Percentiles rank a stretch among this genome's conserved stretches.
phyloP scores from a whole-genome alignment of 129 eudicot species.

The Sambucus nigra region DNA sequence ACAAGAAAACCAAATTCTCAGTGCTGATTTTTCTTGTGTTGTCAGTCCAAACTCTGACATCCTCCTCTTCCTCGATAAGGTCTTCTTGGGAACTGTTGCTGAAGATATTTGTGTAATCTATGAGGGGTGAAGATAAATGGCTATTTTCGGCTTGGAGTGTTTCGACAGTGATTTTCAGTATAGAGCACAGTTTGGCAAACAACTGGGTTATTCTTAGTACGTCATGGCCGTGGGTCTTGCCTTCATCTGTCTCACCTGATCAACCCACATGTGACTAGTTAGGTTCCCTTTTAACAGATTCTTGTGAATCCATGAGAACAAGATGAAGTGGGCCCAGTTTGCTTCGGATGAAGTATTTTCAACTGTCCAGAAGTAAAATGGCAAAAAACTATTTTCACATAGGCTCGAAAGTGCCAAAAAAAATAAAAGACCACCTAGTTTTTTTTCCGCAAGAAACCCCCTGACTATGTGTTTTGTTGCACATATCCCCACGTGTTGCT shows the following conservation, averaged over 20 bases:
- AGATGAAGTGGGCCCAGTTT: too few species aligned
- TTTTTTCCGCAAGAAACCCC: too few species aligned
- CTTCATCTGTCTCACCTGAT: slow-evolving; percentile 40
- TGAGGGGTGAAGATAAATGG: slow-evolving; percentile 28
- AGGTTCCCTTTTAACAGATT: too few species aligned
- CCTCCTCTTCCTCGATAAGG: slow-evolving; percentile 25
- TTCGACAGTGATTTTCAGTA: slow-evolving; percentile 32
- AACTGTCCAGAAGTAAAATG: too few species aligned
- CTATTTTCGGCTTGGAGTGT: slow-evolving; percentile 13
- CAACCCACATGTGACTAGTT: slow-evolving; percentile 10
- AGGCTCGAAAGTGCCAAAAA: too few species aligned
- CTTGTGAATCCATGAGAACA: too few species aligned
- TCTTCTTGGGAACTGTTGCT: slow-evolving; percentile 16
- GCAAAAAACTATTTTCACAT: too few species aligned
- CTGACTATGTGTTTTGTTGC: too few species aligned
- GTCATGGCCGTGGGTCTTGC: slow-evolving; percentile 52
- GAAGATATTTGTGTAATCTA: slow-evolving; percentile 28
- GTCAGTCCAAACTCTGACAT: slow-evolving; percentile 46
- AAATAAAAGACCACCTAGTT: too few species aligned
- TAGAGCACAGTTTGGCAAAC: slow-evolving; percentile 62
- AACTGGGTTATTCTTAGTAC: slow-evolving; percentile 50
- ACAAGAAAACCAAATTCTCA: slow-evolving; percentile 56
- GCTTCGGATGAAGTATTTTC: too few species aligned
- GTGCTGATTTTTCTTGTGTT: slow-evolving; percentile 37
- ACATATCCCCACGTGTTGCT: too few species aligned